These are phyloP conservation scores for Scedosporium minutisporum DNA, from an alignment of 2,329 filamentous ascomycete genomes.

Conservation along the genomic window DNA sequence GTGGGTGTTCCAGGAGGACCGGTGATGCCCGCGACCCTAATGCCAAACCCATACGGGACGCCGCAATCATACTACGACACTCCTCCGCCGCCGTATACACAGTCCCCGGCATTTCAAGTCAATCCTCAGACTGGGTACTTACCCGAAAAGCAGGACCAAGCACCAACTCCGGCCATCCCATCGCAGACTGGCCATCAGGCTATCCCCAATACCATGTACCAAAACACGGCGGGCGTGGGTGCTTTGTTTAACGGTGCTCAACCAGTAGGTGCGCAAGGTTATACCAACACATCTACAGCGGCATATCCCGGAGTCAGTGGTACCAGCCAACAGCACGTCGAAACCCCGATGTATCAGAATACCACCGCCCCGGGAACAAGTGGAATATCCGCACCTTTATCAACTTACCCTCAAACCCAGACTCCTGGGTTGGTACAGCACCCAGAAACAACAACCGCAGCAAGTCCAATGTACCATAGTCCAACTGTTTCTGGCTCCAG, in stretches of 20 bases:
- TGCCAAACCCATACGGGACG: background rate
- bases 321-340: no score
- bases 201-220: background rate
- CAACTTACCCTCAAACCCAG: background rate
- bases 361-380: no score
- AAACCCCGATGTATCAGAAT: no score
- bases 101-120: background rate
- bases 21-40: background rate
- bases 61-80: background rate
- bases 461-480: background rate
- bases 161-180: background rate
- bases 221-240: background rate
- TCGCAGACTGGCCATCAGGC: background rate
- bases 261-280: background rate
- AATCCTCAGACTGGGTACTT: background rate
- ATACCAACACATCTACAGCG: background rate
- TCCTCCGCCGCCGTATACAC: background rate
- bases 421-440: no score
- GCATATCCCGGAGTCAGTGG: background rate
- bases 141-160: background rate
- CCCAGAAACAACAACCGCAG: background rate
- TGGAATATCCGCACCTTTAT: background rate
- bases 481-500: background rate
- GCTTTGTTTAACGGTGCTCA: background rate
- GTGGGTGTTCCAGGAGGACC: background rate